Conservation (phyloP, 768 basidiomycete species). For the Russula dissimulans region DNA sequence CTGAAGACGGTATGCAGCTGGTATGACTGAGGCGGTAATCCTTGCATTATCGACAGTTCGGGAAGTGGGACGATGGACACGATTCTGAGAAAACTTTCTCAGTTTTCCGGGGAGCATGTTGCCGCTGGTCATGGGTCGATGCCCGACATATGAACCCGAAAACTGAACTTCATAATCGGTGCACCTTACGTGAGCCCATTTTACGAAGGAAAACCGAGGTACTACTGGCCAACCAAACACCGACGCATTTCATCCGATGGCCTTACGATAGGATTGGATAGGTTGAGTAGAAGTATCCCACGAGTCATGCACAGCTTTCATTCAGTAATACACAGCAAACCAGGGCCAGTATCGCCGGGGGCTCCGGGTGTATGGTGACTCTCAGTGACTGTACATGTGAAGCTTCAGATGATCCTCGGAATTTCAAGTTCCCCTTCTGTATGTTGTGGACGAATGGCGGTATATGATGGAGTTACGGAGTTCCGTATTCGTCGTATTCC, state of each 20-base stretch:
- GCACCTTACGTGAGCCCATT: background rate
- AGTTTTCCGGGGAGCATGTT: background rate
- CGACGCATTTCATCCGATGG: background rate
- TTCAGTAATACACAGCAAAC: background rate
- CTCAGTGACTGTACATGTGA: background rate
- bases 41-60: too few species aligned
- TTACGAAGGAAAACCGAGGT: background rate
- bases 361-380: too few species aligned
- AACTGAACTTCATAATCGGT: background rate
- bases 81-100: background rate
- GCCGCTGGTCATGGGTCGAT: background rate
- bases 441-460: background rate
- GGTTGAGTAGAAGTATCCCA: too few species aligned
- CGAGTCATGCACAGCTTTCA: too few species aligned
- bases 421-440: background rate
- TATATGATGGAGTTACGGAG: background rate
- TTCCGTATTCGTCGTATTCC: background rate
- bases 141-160: too few species aligned
- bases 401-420: background rate
- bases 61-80: too few species aligned
- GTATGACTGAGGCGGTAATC: too few species aligned
- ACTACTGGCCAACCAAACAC: background rate
- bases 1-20: background rate
- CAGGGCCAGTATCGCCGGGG: too few species aligned
- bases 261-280: background rate